Base-by-base conservation (phyloP, 805 yeast species). In the Saturnispora hagleri region DNA sequence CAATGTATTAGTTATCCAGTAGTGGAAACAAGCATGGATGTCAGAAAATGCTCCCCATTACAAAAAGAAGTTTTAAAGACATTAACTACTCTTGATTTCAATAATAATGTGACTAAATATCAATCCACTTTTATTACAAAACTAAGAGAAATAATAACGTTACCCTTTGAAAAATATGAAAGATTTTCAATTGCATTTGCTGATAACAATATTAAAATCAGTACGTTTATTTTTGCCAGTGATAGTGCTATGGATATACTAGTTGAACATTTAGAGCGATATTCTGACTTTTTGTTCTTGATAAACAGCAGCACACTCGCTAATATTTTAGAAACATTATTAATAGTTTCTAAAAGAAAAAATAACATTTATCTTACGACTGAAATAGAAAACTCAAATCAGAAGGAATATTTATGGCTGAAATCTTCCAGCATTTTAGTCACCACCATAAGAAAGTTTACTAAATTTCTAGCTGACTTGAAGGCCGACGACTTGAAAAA, bases 1-100 rank as follows among this genome's bases (percentile, higher is more conserved):
- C 72, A 81, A 15, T 80, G 89, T 52, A 79, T 86, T 1, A 70
- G 86, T 41, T 89, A 85, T 63, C 95, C 95, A 1, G 73, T 85
- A 12, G 69, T 88, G 36, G 79, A 72, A 31, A 73, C 72, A 55
- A 71, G 71, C 34, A 63, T 69, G 4, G 96, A 89, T 62, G 69
- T 72, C 41, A 60, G 66, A 18, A 77, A 75, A 24, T 79, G 81
- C 49, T 78, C 97, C 0, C 72, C 74, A 9, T 67, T 91, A 43
- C 98, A 90, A 61, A 55, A 60, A 1, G 68, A 80, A 0, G 80
- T 87, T 1, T 60, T 87, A 28, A 69, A 69, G 0, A 77, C 77
- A 40, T 61, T 90, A 24, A 61, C 65, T 2, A 41, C 20, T 1
- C 67, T 60, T 59, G 57, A 17, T 17, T 62, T 50, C 31, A 55